Base-by-base conservation (phyloP, 208 protist species). In the Leptomonas pyrrhocoris region DNA sequence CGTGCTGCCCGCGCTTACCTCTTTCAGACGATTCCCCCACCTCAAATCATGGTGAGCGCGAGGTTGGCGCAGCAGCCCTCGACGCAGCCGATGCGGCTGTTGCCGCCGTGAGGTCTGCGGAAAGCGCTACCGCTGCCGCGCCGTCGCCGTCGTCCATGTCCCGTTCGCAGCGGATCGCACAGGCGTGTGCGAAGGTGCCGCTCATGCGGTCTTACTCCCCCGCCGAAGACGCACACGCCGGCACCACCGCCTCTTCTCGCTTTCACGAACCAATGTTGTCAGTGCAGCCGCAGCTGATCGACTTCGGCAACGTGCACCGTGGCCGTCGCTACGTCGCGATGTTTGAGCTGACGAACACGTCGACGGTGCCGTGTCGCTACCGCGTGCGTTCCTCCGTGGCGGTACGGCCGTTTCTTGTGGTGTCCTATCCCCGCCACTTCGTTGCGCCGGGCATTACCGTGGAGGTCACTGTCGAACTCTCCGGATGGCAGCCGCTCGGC, bases 291-390 rank as follows among this genome's bases (percentile, higher is more conserved):
- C 23, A 7, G 38, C 49, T 56, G 30, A 58, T 92, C 27, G 58
- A 74, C 9, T 90, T 96, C 63, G 91, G 91, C 27, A 69, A 59
- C 12, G 69, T 96, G 15, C 54, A 73, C 7, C 28, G 46, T 2
- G 81, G 81, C 7, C 76, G 79, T 7, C 81, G 78, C 40, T 96
- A 93, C 69, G 70, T 71, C 5, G 49, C 82, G 43, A 63, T 66
- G 7, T 48, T 93, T 16, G 54, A 53, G 28, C 27, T 96, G 19
- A 92, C 84, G 1, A 96, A 96, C 79, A 81, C 77, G 15, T 92
- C 86, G 2, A 92, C 79, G 13, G 86, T 93, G 27, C 88, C 91
- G 11, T 96, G 91, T 56, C 91, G 91, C 51, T 94, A 93, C 56
- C 85, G 91, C 11, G 54, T 92, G 11, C 76, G 75, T 2, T 40